A percentile compares a stretch with the other conserved stretches of the same genome.
Conservation (phyloP, 2,329 filamentous ascomycete genomes). For the Stromatinia cepivora region DNA sequence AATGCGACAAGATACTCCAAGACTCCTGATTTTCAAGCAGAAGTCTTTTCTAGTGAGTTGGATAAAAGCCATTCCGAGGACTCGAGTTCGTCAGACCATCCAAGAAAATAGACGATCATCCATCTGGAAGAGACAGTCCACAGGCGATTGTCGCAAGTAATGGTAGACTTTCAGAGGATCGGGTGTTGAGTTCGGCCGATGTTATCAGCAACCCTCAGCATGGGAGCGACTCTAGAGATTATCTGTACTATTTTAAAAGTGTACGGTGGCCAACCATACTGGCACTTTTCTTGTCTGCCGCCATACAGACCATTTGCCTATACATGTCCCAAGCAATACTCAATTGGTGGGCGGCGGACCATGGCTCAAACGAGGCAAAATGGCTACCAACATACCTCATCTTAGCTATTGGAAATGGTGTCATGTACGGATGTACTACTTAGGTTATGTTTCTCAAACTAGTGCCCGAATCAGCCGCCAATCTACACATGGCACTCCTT, state of each 20-base stretch:
- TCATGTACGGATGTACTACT: not conserved
- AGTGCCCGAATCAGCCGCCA: conserved; percentile 18
- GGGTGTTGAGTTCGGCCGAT: not conserved
- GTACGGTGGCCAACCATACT: not conserved
- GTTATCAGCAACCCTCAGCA: not conserved
- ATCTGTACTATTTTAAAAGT: not conserved
- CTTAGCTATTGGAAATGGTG: not conserved
- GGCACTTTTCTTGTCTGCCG: not conserved
- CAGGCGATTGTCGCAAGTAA: not conserved
- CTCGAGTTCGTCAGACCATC: not conserved
- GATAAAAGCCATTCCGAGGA: not conserved
- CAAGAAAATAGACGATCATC: not conserved
- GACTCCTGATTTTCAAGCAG: not conserved
- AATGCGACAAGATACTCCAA: not conserved
- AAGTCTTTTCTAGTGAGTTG: not conserved
- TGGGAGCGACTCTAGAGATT: not conserved
- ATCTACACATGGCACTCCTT: conserved; percentile 51
- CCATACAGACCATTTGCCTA: not conserved
- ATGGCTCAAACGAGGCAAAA: not conserved
- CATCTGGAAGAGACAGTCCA: not conserved
- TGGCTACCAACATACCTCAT: not conserved
- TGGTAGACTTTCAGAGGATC: not conserved
- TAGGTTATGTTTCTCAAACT: not conserved
- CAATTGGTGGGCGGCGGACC: not conserved
- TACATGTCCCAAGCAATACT: not conserved